Percentiles rank a stretch among this genome's conserved stretches.
Conservation (phyloP, 208 protist genomes). For the Blechomonas ayalai region DNA sequence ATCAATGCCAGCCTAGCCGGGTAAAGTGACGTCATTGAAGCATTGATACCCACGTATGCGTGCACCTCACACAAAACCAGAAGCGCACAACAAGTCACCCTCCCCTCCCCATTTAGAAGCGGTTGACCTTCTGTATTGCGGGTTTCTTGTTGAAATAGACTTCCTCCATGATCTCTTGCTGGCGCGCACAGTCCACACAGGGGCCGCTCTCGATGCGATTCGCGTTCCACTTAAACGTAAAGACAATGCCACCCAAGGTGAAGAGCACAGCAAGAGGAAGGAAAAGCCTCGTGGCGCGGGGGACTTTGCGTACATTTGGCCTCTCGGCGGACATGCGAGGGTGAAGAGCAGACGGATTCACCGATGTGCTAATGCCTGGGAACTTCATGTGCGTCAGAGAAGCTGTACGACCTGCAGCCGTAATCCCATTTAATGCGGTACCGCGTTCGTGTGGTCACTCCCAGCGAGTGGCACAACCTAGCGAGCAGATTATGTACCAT, state of each 20-base stretch:
- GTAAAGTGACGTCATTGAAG: no score
- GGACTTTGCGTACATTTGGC: conserved; percentile 5
- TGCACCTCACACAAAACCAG: not conserved
- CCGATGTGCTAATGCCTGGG: conserved; percentile 9
- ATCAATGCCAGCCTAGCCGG: no score
- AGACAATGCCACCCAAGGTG: conserved; percentile 42
- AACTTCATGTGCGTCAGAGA: conserved; percentile 17
- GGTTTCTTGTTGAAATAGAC: conserved; percentile 64
- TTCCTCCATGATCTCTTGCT: conserved; percentile 81
- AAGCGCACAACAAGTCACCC: not conserved
- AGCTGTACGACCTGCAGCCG: no score
- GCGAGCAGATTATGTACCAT: no score
- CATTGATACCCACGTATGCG: no score
- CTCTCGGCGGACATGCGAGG: conserved; percentile 21
- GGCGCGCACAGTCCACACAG: conserved; percentile 71
- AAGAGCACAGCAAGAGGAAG: conserved; percentile 58
- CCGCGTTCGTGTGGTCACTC: no score
- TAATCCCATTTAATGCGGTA: no score
- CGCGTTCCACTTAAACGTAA: conserved; percentile 61
- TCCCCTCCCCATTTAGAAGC: conserved; percentile 18
- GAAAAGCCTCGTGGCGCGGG: conserved; percentile 20
- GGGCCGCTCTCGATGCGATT: conserved; percentile 55
- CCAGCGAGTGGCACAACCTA: no score
- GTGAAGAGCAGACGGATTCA: conserved; percentile 11
- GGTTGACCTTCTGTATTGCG: conserved; percentile 36